A percentile compares a stretch with the other conserved stretches of the same genome.
phyloP scores from a whole-genome alignment of 257 asterid species.

The Dorcoceras hygrometricum region DNA sequence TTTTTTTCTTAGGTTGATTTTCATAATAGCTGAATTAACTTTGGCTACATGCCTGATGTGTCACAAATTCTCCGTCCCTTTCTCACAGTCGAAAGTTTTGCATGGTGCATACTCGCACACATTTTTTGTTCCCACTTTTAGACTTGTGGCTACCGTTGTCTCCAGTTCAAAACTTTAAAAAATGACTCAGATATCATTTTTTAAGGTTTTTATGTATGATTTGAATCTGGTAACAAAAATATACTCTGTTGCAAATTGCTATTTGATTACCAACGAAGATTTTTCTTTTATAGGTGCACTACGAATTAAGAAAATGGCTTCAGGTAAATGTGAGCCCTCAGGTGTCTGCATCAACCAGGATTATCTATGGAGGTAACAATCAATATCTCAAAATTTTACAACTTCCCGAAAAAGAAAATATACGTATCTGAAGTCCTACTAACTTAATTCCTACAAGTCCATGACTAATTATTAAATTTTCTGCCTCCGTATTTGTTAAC shows the following conservation, averaged over 20 bases:
- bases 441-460: too few relatives aligned
- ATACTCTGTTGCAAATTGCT: conserved; percentile 2
- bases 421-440: neutral
- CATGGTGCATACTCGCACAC: neutral
- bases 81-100: neutral
- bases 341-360: conserved; percentile 86
- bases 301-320: conserved; percentile 95
- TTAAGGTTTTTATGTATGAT: too few relatives aligned
- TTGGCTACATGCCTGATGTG: conserved; percentile 8
- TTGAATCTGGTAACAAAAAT: neutral
- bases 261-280: conserved; percentile 4
- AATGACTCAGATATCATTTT: neutral
- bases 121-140: neutral
- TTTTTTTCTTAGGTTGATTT: neutral
- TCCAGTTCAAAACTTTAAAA: conserved; percentile 7
- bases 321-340: conserved; percentile 56
- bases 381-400: conserved; percentile 11
- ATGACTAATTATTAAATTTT: neutral
- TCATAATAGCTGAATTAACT: conserved; percentile 1
- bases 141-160: neutral
- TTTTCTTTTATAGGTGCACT: conserved; percentile 58
- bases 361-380: conserved; percentile 84
- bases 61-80: neutral
- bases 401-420: neutral
- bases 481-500: neutral